These are phyloP conservation scores for Zygoascus bituminiphila DNA, from an alignment of 805 yeast species.

Conservation along the genomic window DNA sequence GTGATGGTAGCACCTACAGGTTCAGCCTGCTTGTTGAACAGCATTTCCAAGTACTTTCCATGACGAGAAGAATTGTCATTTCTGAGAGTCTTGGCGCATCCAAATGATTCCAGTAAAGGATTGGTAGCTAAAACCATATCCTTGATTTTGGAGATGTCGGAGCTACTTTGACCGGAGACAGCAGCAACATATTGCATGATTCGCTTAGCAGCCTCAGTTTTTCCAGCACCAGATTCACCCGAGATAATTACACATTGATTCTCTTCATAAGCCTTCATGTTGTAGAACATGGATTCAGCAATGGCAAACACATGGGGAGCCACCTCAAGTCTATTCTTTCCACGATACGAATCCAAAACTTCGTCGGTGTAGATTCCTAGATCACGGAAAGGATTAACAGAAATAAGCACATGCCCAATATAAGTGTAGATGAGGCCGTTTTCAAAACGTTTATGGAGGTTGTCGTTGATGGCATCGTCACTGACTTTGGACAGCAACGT, in stretches of 20 bases:
- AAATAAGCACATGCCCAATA: slow-evolving; percentile 50
- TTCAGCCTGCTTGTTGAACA: slow-evolving; percentile 70
- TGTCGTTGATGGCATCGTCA: slow-evolving; percentile 88
- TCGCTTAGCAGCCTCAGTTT: slow-evolving; percentile 95
- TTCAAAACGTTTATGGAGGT: slow-evolving; percentile 78
- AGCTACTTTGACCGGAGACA: slow-evolving; percentile 63
- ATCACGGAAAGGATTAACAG: slow-evolving; percentile 94
- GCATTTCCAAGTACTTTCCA: slow-evolving; percentile 88
- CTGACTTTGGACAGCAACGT: slow-evolving; percentile 81
- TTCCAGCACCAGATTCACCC: slow-evolving; percentile 98
- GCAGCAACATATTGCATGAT: slow-evolving; percentile 94
- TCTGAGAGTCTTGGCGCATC: slow-evolving; percentile 87
- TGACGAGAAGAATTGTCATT: slow-evolving; percentile 87
- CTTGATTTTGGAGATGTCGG: slow-evolving; percentile 76
- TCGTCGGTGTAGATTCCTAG: slow-evolving; percentile 88
- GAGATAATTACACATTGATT: slow-evolving; percentile 96
- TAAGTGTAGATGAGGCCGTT: slow-evolving; percentile 71
- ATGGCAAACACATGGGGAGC: slow-evolving; percentile 98
- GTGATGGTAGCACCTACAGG: slow-evolving; percentile 96
- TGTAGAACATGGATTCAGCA: slow-evolving; percentile 94
- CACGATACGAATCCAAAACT: slow-evolving; percentile 66
- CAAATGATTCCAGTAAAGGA: slow-evolving; percentile 83
- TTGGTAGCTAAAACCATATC: slow-evolving; percentile 98
- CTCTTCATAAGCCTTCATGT: slow-evolving; percentile 87
- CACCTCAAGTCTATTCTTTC: slow-evolving; percentile 86